Percentiles rank a stretch among this genome's conserved stretches.
phyloP scores from a whole-genome alignment of 257 asterid species.

The Salvia miltiorrhiza region DNA sequence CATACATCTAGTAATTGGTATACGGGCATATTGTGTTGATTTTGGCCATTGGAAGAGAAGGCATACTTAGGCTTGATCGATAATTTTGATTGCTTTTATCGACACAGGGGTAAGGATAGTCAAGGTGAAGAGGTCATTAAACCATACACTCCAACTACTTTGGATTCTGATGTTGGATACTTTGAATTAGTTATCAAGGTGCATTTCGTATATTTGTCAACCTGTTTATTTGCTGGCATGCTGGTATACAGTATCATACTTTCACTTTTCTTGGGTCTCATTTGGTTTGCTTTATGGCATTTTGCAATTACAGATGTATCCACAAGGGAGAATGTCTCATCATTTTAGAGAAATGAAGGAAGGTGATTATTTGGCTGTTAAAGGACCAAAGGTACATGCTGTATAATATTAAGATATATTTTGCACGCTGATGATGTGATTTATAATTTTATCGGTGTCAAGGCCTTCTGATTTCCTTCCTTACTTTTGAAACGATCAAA shows the following conservation, averaged over 20 bases:
- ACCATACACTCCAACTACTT: slow-evolving; percentile 95
- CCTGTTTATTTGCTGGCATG: slow-evolving; percentile 1
- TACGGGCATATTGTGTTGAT: neutral
- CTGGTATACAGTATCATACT: neutral
- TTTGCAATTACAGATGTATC: slow-evolving; percentile 77
- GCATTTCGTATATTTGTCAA: neutral
- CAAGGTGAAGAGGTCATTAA: slow-evolving; percentile 96
- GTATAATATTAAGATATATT: neutral
- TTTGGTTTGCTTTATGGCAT: slow-evolving; percentile 14
- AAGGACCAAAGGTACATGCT: slow-evolving; percentile 89
- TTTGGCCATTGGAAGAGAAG: neutral
- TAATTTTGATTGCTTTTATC: neutral
- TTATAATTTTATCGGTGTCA: neutral
- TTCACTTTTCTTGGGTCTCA: slow-evolving; percentile 3
- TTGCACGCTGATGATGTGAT: neutral
- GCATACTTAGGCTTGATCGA: slow-evolving; percentile 1
- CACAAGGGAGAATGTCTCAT: slow-evolving; percentile 99
- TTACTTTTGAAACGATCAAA: neutral
- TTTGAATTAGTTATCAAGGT: slow-evolving; percentile 97
- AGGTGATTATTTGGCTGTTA: slow-evolving; percentile 84
- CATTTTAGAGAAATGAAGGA: slow-evolving; percentile 91
- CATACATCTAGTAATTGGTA: neutral
- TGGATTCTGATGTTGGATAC: slow-evolving; percentile 94
- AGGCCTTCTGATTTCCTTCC: neutral
- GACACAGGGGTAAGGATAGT: slow-evolving; percentile 84